Base-by-base conservation (phyloP, 805 yeast genomes). In the Diddensiella santjacobensis region DNA sequence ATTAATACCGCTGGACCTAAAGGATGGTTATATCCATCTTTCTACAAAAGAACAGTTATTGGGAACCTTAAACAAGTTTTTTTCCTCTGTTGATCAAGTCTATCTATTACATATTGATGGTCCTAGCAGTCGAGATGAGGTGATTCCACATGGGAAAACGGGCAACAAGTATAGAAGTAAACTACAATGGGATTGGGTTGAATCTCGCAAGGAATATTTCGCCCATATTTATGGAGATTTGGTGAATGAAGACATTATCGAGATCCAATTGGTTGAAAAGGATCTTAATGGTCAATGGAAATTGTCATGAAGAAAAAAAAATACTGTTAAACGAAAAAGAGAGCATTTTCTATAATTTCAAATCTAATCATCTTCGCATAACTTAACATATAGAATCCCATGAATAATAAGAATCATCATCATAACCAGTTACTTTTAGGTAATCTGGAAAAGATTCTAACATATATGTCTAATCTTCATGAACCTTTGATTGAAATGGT, bases 11-110 rank as follows among this genome's bases (percentile, higher is more conserved):
- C 46, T 59, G 20, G 65, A 61, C 40, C 40, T 50, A 18, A 56
- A 54, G 39, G 63, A 60, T 42, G 65, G 65, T 13, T 61, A 55
- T 40, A 53, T 59, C 19, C 65, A 61, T 44, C 49, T 61, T 31
- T 57, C 60, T 22, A 58, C 64, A 22, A 45, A 38, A 20, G 50
- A 47, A 10, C 64, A 60, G 49, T 45, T 59, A 22, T 40, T 17
- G 3, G 61, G 52, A 22, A 59, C 63, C 1, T 51, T 61, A 31
- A 45, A 55, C 40, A 43, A 46, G 41, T 59, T 49, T 42, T 61
- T 53, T 36, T 15, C 37, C 30, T 49, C 52, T 29, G 44, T 33
- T 26, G 44, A 50, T 2, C 41, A 50, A 22, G 59, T 58, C 22
- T 40, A 42, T 20, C 40, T 60, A 33, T 51, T 58, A 15, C 51